phyloP scores from a whole-genome alignment of 148 eudicot genomes.

The Arbutus unedo region DNA sequence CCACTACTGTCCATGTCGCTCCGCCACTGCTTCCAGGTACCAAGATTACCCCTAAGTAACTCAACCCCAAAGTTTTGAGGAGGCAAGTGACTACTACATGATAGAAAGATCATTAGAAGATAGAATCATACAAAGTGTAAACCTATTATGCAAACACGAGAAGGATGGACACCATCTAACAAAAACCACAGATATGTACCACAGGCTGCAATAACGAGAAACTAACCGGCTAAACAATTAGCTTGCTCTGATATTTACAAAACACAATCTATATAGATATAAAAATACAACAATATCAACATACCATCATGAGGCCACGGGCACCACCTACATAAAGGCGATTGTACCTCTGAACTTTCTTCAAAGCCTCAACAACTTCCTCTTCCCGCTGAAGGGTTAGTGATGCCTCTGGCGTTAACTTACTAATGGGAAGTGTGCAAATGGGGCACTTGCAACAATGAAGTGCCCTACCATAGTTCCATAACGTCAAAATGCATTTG shows the following conservation, averaged over 20 bases:
- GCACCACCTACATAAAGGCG: constrained; percentile 50
- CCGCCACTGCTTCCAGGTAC: not conserved
- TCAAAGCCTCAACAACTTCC: constrained; percentile 35
- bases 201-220: not conserved
- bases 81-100: not conserved
- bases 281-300: not conserved
- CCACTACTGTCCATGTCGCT: no score
- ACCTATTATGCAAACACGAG: not conserved
- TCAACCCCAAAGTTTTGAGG: not conserved
- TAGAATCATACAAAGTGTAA: not conserved
- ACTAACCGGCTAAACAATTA: not conserved
- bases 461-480: constrained; percentile 42
- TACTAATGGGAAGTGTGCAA: constrained; percentile 41
- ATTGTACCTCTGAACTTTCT: constrained; percentile 45
- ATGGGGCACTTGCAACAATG: constrained; percentile 62
- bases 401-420: constrained; percentile 37
- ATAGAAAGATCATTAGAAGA: not conserved
- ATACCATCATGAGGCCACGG: constrained; percentile 43
- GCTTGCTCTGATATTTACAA: not conserved
- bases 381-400: constrained; percentile 18
- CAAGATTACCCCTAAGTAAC: not conserved
- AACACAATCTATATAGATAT: not conserved
- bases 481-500: constrained; percentile 47
- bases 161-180: not conserved
- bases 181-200: not conserved